A percentile compares a stretch with the other conserved stretches of the same genome.
Evolutionary conservation across 139 green algal species (phyloP).

Genomic region (Zygnema cylindricum): DNA sequence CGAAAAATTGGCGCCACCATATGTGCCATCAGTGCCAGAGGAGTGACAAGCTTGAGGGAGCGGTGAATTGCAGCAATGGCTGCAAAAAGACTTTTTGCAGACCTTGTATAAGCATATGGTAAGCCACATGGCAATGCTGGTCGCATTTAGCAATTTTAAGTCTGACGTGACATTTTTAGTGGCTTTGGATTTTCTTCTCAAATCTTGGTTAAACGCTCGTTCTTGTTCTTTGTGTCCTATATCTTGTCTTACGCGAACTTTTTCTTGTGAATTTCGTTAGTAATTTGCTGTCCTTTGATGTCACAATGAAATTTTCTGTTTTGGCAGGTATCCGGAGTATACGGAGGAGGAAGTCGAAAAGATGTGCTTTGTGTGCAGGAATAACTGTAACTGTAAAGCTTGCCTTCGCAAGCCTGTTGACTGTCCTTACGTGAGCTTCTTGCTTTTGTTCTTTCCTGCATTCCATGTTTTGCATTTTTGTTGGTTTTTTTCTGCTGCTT

Average conservation of each 20-base stretch:
- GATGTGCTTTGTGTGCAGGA: slow-evolving; percentile 44
- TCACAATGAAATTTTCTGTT: not conserved
- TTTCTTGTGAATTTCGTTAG: not conserved
- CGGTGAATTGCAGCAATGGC: slow-evolving; percentile 13
- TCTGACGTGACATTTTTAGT: not conserved
- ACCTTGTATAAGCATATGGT: slow-evolving; percentile 46
- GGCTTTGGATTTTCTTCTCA: not conserved
- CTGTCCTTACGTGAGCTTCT: slow-evolving; percentile 23
- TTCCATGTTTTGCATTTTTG: not conserved
- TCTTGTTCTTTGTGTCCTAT: not conserved
- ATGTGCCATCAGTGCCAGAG: slow-evolving; percentile 60
- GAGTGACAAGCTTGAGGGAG: slow-evolving; percentile 51
- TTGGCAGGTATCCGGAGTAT: slow-evolving; percentile 54
- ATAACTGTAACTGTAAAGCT: slow-evolving; percentile 60
- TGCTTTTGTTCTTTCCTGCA: not conserved
- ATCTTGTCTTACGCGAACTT: not conserved
- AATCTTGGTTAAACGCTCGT: not conserved
- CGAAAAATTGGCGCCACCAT: slow-evolving; percentile 5
- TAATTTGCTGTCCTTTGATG: not conserved
- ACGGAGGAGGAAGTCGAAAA: slow-evolving; percentile 32
- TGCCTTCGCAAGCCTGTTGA: slow-evolving; percentile 39
- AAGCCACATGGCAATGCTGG: not conserved
- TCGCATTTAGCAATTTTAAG: not conserved
- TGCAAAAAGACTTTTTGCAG: slow-evolving; percentile 25
- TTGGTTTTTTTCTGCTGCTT: not conserved